Evolutionary conservation across 495 filamentous ascomycete genomes (phyloP), one percentile per base, ranked within the genome.

Genomic region (Choiromyces venosus): DNA sequence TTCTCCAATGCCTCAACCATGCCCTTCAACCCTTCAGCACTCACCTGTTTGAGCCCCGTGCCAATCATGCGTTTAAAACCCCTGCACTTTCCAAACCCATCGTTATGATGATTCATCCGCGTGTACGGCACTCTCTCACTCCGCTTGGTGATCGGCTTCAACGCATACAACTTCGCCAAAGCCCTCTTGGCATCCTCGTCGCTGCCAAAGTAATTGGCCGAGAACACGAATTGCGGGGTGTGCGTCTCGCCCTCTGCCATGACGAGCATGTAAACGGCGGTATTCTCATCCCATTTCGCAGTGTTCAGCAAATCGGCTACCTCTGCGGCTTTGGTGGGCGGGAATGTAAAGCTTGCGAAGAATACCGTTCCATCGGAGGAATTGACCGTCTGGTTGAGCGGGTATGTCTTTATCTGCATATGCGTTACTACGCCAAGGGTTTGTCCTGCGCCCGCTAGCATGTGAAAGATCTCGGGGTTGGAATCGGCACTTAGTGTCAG

Each of bases 341-440:
- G 52, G 25, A 61, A 61, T 61, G 52, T 61, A 10, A 61, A 4
- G 0, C 25, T 29, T n/a, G 52, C 25, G 2, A 14, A 61, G 25
- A 61, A 61, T 6, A 61, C 52, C 25, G 52, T 61, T 61, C 33
- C 52, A 29, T 61, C 52, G 12, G 12, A 10, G 52, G 52, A 29
- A 29, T 61, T 61, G 14, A 61, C 25, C 25, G 52, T 61, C 33
- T 33, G 25, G 52, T 61, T 61, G 52, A 61, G 3, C 10, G 52
- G 52, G 52, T 77, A 64, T 0, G 73, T 71, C 39, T 68, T 70
- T 16, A 72, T 33, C 8, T 67, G 71, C 5, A 77, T 40, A 36
- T 66, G 44, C 21, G 82, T 84, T 19, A 88, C 82, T 65, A 87
- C 78, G 18, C 87, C 87, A 69, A 87, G 86, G 68, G 85, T 86